Conservation (phyloP, 1,139 yeast genomes). For the Zygosaccharomyces sapae region DNA sequence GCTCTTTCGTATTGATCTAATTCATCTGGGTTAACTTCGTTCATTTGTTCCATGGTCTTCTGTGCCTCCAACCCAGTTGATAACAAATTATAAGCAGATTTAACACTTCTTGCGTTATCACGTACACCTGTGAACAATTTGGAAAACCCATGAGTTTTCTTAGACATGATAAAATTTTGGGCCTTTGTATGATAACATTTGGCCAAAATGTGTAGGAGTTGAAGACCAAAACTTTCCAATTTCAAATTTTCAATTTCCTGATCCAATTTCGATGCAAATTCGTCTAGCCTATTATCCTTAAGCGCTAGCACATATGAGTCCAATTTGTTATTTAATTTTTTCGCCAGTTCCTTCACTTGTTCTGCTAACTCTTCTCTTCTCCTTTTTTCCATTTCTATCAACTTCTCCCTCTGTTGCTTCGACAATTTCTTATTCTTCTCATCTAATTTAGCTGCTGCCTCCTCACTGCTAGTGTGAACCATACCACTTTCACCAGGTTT, state of each 20-base stretch:
- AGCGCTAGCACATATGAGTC: constrained; percentile 34
- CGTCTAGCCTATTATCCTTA: constrained; percentile 36
- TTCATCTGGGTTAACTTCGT: constrained; percentile 48
- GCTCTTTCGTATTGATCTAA: constrained; percentile 52
- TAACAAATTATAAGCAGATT: constrained; percentile 63
- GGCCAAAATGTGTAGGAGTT: constrained; percentile 67
- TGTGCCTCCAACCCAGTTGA: constrained; percentile 75
- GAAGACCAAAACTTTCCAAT: constrained; percentile 78
- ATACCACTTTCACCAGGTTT: constrained; percentile 9
- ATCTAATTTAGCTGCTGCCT: constrained; percentile 12
- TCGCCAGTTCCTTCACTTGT: constrained; percentile 51
- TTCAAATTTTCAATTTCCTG: constrained; percentile 67
- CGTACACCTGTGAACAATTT: constrained; percentile 65
- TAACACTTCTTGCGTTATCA: constrained; percentile 68
- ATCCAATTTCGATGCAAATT: constrained; percentile 43
- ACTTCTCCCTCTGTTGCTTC: constrained; percentile 52
- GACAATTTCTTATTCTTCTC: constrained; percentile 38
- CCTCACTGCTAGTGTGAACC: constrained; percentile 7
- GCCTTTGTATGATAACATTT: constrained; percentile 62
- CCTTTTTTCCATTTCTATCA: constrained; percentile 51
- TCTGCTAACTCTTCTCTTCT: constrained; percentile 51
- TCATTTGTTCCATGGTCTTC: constrained; percentile 65
- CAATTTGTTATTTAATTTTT: constrained; percentile 44
- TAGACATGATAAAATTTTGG: constrained; percentile 47
- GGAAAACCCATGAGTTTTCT: constrained; percentile 64